A percentile compares a stretch with the other conserved stretches of the same genome.
Conservation (phyloP, 1,284 basidiomycete species). For the Kalmanozyma brasiliensis region DNA sequence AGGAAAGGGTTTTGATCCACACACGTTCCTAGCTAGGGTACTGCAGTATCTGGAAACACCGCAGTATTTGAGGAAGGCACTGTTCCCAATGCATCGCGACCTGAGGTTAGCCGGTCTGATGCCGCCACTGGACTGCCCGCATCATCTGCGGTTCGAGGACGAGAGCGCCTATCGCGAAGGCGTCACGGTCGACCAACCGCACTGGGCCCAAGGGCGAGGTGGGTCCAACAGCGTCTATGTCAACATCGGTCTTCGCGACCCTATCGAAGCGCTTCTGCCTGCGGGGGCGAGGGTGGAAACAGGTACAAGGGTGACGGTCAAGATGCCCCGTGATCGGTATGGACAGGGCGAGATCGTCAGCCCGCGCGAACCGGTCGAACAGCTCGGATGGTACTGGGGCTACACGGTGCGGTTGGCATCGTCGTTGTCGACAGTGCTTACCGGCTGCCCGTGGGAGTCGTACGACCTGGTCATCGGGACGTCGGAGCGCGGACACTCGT, state of each 20-base stretch:
- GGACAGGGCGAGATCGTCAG: slow-evolving; percentile 47
- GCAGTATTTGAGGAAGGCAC: slow-evolving; percentile 66
- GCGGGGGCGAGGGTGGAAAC: slow-evolving; percentile 11
- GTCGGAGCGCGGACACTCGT: slow-evolving; percentile 58
- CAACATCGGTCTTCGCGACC: slow-evolving; percentile 63
- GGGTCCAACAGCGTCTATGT: slow-evolving; percentile 38
- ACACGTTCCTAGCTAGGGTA: slow-evolving; percentile 60
- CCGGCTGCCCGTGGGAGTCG: slow-evolving; percentile 27
- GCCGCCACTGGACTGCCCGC: slow-evolving; percentile 66
- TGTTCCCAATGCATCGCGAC: slow-evolving; percentile 67
- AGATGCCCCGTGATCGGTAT: slow-evolving; percentile 33
- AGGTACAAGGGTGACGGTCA: slow-evolving; percentile 61
- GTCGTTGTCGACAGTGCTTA: slow-evolving; percentile 49
- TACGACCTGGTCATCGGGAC: slow-evolving; percentile 67
- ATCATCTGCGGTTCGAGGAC: slow-evolving; percentile 65
- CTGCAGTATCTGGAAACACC: slow-evolving; percentile 68
- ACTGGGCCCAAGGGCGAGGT: slow-evolving; percentile 23
- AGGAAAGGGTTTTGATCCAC: slow-evolving; percentile 48
- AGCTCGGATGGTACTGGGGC: slow-evolving; percentile 64
- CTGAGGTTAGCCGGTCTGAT: slow-evolving; percentile 65
- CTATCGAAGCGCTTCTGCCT: slow-evolving; percentile 39
- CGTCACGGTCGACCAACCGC: slow-evolving; percentile 48
- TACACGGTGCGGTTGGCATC: slow-evolving; percentile 59
- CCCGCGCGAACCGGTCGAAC: slow-evolving; percentile 58
- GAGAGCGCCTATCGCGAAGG: slow-evolving; percentile 63